A percentile compares a stretch with the other conserved stretches of the same genome.
These are phyloP conservation scores for Colletotrichum simmondsii DNA, from an alignment of 2,329 filamentous ascomycete genomes.

Conservation along the genomic window DNA sequence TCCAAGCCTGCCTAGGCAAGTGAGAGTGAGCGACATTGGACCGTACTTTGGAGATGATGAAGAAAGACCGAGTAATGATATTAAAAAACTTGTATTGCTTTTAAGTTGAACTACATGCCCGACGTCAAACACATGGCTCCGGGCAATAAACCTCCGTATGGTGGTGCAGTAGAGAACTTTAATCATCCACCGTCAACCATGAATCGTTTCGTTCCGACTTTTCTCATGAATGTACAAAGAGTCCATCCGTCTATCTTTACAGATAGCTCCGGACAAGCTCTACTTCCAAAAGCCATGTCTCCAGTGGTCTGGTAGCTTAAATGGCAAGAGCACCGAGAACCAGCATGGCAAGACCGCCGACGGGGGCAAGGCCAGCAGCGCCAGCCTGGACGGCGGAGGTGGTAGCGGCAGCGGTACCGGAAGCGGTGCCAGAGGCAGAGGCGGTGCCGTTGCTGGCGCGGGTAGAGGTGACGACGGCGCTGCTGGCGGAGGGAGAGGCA, in stretches of 20 bases:
- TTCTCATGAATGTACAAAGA: background rate
- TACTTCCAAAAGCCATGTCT: background rate
- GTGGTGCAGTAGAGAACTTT: background rate
- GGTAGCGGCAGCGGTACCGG: conserved; percentile 30
- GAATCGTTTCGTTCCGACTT: background rate
- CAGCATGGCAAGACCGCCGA: conserved; percentile 33
- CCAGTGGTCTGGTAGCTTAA: background rate
- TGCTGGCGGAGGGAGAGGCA: conserved; percentile 2
- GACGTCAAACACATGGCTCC: background rate
- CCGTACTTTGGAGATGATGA: too few relatives aligned
- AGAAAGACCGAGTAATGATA: background rate
- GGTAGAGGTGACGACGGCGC: background rate
- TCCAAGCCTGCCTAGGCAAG: too few relatives aligned
- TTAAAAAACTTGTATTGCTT: conserved; percentile 12
- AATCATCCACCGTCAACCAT: conserved; percentile 13
- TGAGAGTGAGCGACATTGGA: too few relatives aligned
- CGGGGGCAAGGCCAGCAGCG: conserved; percentile 25
- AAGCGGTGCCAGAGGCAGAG: conserved; percentile 15
- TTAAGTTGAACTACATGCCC: background rate
- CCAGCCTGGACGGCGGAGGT: conserved; percentile 24
- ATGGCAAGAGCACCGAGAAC: conserved; percentile 33
- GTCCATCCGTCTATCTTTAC: too few relatives aligned
- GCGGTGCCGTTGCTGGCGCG: conserved; percentile 28
- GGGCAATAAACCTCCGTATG: background rate
- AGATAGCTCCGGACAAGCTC: background rate